Conservation (phyloP, 306 rosid genomes). For the cucumber (Cucumis sativus) region DNA sequence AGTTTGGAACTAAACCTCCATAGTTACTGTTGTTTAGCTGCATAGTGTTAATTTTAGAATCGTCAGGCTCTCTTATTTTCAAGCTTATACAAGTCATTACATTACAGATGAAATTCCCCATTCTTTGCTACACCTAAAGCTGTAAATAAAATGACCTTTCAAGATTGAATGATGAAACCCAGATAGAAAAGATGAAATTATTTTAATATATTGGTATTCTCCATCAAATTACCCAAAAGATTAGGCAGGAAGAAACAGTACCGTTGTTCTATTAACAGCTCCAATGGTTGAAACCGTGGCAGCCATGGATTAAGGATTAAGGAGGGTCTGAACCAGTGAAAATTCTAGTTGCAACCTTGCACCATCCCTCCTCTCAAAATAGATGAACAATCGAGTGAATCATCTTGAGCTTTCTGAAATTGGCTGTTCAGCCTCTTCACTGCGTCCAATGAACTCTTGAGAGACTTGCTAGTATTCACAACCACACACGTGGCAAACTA, state of each 20-base stretch:
- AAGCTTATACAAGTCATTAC: background rate
- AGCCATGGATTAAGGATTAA: slow-evolving; percentile 30
- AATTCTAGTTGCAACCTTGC: background rate
- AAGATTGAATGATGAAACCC: background rate
- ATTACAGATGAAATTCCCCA: background rate
- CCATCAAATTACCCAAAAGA: background rate
- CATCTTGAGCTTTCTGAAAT: background rate
- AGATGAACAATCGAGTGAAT: background rate
- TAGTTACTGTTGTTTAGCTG: slow-evolving; percentile 43
- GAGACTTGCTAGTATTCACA: background rate
- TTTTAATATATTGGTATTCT: background rate
- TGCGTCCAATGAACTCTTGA: background rate
- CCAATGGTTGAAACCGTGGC: slow-evolving; percentile 41
- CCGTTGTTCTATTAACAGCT: slow-evolving; percentile 43
- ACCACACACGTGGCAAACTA: slow-evolving; percentile 9
- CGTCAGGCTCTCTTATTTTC: background rate
- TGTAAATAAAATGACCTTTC: background rate
- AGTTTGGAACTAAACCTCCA: slow-evolving; percentile 17
- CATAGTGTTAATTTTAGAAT: slow-evolving; percentile 2
- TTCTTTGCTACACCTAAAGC: background rate
- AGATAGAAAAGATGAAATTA: background rate
- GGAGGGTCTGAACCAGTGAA: slow-evolving; percentile 2
- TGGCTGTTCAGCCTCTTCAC: background rate
- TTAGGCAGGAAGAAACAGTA: slow-evolving; percentile 16
- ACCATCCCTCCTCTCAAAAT: background rate